Conservation (phyloP, 805 yeast genomes). For the Trichomonascus vanleenenianus region DNA sequence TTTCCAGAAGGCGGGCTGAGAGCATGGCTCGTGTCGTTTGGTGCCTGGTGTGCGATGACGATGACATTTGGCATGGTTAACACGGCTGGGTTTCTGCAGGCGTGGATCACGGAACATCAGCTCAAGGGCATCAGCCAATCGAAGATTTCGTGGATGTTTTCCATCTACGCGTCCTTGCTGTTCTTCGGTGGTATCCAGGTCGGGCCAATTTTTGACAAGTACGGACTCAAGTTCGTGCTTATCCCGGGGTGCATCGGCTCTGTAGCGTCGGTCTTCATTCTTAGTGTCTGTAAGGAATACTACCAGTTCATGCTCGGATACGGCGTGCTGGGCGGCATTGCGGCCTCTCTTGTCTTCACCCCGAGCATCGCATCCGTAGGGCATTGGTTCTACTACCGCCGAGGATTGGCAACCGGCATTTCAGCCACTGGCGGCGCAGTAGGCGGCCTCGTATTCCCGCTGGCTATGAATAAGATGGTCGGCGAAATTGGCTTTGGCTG, state of each 20-base stretch:
- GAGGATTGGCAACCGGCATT: constrained; percentile 55
- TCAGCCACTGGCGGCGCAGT: constrained; percentile 61
- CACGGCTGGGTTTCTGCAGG: constrained; percentile 59
- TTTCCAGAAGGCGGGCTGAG: constrained; percentile 47
- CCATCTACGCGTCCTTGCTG: constrained; percentile 29
- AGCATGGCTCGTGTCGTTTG: constrained; percentile 49
- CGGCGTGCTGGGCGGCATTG: constrained; percentile 44
- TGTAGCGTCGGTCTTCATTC: constrained; percentile 43
- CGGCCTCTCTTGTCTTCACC: constrained; percentile 36
- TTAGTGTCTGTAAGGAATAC: constrained; percentile 41
- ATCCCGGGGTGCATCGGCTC: constrained; percentile 38
- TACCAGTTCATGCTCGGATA: constrained; percentile 55
- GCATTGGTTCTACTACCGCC: constrained; percentile 51
- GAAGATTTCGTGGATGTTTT: constrained; percentile 63
- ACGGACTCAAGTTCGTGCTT: constrained; percentile 44
- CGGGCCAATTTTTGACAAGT: constrained; percentile 50
- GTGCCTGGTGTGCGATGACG: constrained; percentile 50
- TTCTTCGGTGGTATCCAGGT: constrained; percentile 40
- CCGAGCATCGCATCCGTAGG: constrained; percentile 49
- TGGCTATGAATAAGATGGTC: constrained; percentile 41
- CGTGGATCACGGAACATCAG: constrained; percentile 49
- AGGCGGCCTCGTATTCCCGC: constrained; percentile 58
- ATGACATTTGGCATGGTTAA: constrained; percentile 60
- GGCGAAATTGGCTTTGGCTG: constrained; percentile 48
- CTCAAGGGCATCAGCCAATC: constrained; percentile 39